Evolutionary conservation across 2,329 filamentous ascomycete species (phyloP).

Genomic region (Beauveria rudraprayagi): DNA sequence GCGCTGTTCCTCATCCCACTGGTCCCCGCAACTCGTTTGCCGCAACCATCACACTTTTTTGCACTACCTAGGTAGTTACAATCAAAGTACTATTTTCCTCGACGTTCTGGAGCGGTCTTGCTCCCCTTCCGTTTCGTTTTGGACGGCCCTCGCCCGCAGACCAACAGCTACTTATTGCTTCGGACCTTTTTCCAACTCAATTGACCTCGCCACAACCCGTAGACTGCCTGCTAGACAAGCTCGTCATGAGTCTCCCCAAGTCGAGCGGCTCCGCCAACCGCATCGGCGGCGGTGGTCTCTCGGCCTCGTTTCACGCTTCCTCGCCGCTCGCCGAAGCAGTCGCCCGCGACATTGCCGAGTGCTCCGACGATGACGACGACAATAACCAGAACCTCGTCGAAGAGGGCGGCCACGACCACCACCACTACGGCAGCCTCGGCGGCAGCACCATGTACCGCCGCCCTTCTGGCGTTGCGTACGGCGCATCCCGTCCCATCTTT

Average conservation of each 20-base stretch:
- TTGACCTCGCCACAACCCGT: background rate
- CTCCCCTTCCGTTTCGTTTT: background rate
- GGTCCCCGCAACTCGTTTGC: too few species aligned
- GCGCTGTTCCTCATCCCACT: background rate
- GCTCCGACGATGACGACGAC: constrained; percentile 49
- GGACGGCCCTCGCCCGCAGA: background rate
- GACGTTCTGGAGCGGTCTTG: background rate
- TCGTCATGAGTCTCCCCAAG: constrained; percentile 4
- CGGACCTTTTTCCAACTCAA: background rate
- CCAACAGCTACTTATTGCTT: background rate
- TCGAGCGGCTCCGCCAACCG: constrained; percentile 13
- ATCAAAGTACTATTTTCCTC: background rate
- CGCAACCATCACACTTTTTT: background rate
- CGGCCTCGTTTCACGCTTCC: constrained; percentile 46
- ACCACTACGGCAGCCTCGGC: constrained; percentile 14
- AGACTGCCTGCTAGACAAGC: background rate
- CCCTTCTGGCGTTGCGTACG: constrained; percentile 67
- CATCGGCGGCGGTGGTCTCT: constrained; percentile 18
- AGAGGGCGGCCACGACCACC: constrained; percentile 32
- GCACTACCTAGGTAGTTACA: background rate
- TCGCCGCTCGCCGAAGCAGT: constrained; percentile 62
- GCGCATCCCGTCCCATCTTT: constrained; percentile 61
- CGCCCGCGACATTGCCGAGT: constrained; percentile 58
- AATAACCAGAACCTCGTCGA: constrained; percentile 26
- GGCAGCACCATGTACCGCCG: constrained; percentile 55